Percentiles rank a stretch among this genome's conserved stretches.
Evolutionary conservation across 306 rosid species (phyloP).

Genomic region (Medicago ruthenica): DNA sequence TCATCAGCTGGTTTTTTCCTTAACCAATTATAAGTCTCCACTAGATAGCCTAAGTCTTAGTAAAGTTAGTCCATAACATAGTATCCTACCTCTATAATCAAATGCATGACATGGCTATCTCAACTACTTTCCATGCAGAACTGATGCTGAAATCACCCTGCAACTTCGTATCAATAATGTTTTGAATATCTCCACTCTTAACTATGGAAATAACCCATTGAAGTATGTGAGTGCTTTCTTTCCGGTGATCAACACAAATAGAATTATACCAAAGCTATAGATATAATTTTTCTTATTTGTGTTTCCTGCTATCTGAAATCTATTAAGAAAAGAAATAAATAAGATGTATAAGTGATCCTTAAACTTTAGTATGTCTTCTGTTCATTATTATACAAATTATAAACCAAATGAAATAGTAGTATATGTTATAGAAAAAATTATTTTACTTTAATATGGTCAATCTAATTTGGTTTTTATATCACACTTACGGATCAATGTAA

Average conservation of each 20-base stretch:
- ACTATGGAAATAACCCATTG: conserved; percentile 39
- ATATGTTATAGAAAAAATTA: no score
- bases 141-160: conserved; percentile 33
- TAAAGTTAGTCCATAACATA: neutral
- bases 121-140: conserved; percentile 42
- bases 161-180: conserved; percentile 23
- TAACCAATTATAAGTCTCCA: conserved; percentile 9
- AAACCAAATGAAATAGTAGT: no score
- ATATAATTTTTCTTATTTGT: no score
- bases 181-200: conserved; percentile 32
- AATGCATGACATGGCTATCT: conserved; percentile 36
- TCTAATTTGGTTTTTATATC: no score
- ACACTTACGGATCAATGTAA: no score
- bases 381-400: no score
- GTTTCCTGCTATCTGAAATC: no score
- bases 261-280: conserved; percentile 44
- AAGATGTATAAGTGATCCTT: neutral
- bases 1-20: no score
- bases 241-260: conserved; percentile 48
- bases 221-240: conserved; percentile 37
- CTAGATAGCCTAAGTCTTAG: conserved; percentile 7
- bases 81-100: neutral
- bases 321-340: neutral
- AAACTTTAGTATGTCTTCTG: no score
- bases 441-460: no score